Evolutionary conservation across 169 alveolate genomes (phyloP).

Genomic region (Cryptosporidium bovis): DNA sequence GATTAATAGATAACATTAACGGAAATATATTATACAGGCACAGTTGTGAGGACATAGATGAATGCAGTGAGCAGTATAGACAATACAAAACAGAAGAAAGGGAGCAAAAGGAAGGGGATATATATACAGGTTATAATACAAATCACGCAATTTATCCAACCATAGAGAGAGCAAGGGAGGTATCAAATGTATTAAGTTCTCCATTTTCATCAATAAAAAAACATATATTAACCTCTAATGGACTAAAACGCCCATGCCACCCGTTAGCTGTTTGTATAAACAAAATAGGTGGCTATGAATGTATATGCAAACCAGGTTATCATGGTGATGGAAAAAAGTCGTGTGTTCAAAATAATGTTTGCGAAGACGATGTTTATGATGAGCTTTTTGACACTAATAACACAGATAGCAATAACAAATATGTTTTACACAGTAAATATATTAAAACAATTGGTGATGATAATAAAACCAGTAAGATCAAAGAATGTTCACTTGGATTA

Average conservation of each 20-base stretch:
- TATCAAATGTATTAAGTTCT: conserved; percentile 38
- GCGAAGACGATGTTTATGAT: background rate
- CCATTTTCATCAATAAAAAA: conserved; percentile 61
- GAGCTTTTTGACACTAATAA: background rate
- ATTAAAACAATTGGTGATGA: background rate
- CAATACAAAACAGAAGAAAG: conserved; percentile 39
- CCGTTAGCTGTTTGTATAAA: conserved; percentile 78
- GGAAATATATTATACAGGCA: conserved; percentile 44
- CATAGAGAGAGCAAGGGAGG: conserved; percentile 50
- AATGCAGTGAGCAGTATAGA: conserved; percentile 45
- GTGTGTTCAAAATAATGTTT: conserved; percentile 51
- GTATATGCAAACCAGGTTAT: conserved; percentile 78
- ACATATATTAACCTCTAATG: conserved; percentile 59
- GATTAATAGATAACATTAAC: conserved; percentile 26
- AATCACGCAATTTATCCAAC: conserved; percentile 64
- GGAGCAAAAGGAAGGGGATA: conserved; percentile 48
- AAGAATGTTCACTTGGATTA: conserved; percentile 49
- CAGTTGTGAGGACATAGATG: conserved; percentile 71
- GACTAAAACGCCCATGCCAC: conserved; percentile 76
- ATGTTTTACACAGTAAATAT: too few relatives aligned
- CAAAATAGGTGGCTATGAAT: conserved; percentile 77
- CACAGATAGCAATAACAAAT: too few relatives aligned
- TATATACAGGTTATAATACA: conserved; percentile 61
- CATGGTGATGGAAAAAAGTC: conserved; percentile 78
- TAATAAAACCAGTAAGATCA: background rate